Evolutionary conservation across 2,329 filamentous ascomycete species (phyloP).

Genomic region (Xylariaceae sp.): DNA sequence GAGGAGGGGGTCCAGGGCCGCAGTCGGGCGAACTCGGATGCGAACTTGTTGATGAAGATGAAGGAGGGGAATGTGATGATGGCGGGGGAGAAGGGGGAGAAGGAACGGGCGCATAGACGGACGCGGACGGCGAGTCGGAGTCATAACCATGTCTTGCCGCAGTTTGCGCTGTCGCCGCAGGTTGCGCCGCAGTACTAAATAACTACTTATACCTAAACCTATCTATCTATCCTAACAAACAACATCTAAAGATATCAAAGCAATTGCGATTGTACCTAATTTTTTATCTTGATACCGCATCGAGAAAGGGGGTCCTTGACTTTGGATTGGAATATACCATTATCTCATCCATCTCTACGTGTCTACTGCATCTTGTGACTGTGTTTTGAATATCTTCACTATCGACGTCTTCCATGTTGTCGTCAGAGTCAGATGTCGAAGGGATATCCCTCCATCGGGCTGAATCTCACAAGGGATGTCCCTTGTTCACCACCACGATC

Average conservation of each 20-base stretch:
- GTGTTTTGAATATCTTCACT: not conserved
- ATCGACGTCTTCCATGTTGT: too few relatives aligned
- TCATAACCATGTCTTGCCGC: constrained; percentile 26
- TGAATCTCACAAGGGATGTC: too few relatives aligned
- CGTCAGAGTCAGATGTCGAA: too few relatives aligned
- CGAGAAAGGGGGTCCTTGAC: not conserved
- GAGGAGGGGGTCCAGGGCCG: too few relatives aligned
- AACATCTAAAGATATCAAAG: not conserved
- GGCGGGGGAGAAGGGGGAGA: constrained; percentile 13
- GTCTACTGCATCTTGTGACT: not conserved
- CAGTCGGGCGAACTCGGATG: constrained; percentile 29
- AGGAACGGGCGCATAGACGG: constrained; percentile 27
- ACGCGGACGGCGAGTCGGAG: constrained; percentile 33
- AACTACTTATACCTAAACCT: not conserved
- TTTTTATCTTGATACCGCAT: not conserved
- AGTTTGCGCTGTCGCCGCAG: constrained; percentile 32
- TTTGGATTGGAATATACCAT: not conserved
- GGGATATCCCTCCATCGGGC: too few relatives aligned
- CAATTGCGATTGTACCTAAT: not conserved
- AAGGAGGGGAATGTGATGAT: constrained; percentile 16
- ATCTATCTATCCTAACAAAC: not conserved
- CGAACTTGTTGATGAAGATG: constrained; percentile 25
- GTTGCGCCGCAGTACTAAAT: constrained; percentile 13
- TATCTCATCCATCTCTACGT: not conserved
- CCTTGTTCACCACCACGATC: too few relatives aligned